Conservation (phyloP, 441 rosid genomes). For the Euphorbia schlechtendalii region DNA sequence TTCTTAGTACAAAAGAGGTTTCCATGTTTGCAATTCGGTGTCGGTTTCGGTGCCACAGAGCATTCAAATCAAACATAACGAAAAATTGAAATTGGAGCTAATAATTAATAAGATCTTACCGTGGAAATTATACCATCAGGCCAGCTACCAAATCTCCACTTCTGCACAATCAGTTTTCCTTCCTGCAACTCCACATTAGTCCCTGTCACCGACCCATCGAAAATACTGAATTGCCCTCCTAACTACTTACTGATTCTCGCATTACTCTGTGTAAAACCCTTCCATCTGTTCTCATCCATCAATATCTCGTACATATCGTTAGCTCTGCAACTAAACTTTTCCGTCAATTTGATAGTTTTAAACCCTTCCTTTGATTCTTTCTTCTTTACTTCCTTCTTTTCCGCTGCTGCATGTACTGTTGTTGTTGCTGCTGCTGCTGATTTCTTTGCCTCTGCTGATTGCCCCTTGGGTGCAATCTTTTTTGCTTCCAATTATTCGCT, state of each 20-base stretch:
- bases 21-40: too few relatives aligned
- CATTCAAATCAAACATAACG: too few relatives aligned
- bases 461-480: conserved; percentile 46
- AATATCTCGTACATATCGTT: conserved; percentile 71
- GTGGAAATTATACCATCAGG: conserved; percentile 79
- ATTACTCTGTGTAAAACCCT: conserved; percentile 84
- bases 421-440: conserved; percentile 14
- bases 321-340: conserved; percentile 76
- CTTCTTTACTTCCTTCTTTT: conserved; percentile 32
- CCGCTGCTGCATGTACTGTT: conserved; percentile 15
- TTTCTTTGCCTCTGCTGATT: conserved; percentile 24
- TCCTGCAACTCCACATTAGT: conserved; percentile 53
- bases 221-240: conserved; percentile 65
- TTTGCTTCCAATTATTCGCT: conserved; percentile 66
- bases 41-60: too few relatives aligned
- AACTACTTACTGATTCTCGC: conserved; percentile 78
- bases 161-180: conserved; percentile 82
- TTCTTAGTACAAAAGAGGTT: too few relatives aligned
- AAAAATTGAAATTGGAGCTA: too few relatives aligned
- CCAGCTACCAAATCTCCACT: conserved; percentile 96
- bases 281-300: conserved; percentile 95
- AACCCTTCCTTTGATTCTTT: conserved; percentile 48
- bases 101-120: conserved; percentile 27
- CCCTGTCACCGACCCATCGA: conserved; percentile 92
- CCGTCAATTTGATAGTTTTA: conserved; percentile 70